A percentile compares a stretch with the other conserved stretches of the same genome.
These are phyloP conservation scores for Suillus americanus DNA, from an alignment of 768 basidiomycete species.

Conservation along the genomic window DNA sequence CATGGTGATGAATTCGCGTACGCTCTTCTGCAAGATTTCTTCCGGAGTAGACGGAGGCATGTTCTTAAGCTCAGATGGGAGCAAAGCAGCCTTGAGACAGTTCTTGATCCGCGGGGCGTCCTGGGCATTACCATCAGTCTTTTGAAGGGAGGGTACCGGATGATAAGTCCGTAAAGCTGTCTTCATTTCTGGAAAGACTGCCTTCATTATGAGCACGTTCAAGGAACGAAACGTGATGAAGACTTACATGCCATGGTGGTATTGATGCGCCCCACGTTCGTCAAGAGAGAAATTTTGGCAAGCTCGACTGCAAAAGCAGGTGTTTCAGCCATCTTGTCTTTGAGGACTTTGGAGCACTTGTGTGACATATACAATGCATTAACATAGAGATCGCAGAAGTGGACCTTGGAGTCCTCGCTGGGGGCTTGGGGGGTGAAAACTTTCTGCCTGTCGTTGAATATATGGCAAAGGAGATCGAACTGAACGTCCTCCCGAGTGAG, in stretches of 20 bases:
- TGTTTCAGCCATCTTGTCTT: slow-evolving; percentile 83
- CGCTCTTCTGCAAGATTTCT: slow-evolving; percentile 68
- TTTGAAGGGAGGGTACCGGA: slow-evolving; percentile 84
- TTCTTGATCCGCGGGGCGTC: slow-evolving; percentile 93
- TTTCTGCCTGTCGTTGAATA: slow-evolving; percentile 67
- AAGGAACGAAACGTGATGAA: slow-evolving; percentile 8
- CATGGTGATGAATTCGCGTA: slow-evolving; percentile 35
- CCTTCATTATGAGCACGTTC: slow-evolving; percentile 19
- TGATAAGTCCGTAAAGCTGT: slow-evolving; percentile 88
- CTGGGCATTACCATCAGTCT: slow-evolving; percentile 84
- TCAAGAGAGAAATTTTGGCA: slow-evolving; percentile 79
- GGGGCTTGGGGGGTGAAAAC: slow-evolving; percentile 72
- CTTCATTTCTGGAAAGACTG: slow-evolving; percentile 94
- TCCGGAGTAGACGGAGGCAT: slow-evolving; percentile 71
- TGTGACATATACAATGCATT: slow-evolving; percentile 76
- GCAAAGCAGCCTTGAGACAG: slow-evolving; percentile 77
- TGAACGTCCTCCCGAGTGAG: slow-evolving; percentile 84
- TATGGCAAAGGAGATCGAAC: slow-evolving; percentile 77
- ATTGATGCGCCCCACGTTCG: slow-evolving; percentile 90
- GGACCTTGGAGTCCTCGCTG: slow-evolving; percentile 50
- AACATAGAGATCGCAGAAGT: slow-evolving; percentile 83
- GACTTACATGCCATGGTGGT: slow-evolving; percentile 85
- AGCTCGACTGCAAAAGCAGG: slow-evolving; percentile 78
- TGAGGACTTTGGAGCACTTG: slow-evolving; percentile 86
- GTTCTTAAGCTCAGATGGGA: slow-evolving; percentile 65